Conservation (phyloP, 805 yeast species). For the Saturnispora quitensis region DNA sequence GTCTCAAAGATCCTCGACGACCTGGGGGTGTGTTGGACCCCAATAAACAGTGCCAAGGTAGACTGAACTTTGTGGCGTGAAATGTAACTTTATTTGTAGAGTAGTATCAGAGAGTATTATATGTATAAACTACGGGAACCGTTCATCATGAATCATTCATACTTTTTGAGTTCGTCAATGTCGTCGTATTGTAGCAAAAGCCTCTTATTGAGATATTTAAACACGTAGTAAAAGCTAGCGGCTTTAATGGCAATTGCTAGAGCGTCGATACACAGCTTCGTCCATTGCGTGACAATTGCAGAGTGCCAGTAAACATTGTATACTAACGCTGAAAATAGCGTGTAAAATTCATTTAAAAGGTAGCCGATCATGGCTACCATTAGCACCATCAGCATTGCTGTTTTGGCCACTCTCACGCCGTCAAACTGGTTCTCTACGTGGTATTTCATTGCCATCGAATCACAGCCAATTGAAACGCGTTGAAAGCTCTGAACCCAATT, state of each 20-base stretch:
- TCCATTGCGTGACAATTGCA: not conserved
- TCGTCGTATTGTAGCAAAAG: constrained; percentile 20
- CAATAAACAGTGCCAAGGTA: not conserved
- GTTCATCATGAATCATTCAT: constrained; percentile 10
- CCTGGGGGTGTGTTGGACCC: constrained; percentile 23
- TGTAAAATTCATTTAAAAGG: constrained; percentile 12
- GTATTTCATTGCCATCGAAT: constrained; percentile 12
- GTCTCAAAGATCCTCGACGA: constrained; percentile 22
- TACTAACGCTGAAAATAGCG: constrained; percentile 5
- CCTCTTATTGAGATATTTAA: constrained; percentile 16
- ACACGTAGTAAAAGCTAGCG: constrained; percentile 11
- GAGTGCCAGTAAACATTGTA: constrained; percentile 1
- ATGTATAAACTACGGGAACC: too few species aligned
- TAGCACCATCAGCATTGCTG: constrained; percentile 14
- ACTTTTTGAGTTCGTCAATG: constrained; percentile 23
- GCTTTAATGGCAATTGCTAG: constrained; percentile 14
- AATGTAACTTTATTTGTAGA: not conserved
- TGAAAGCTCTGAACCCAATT: not conserved
- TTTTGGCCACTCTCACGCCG: constrained; percentile 13
- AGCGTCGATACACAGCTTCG: constrained; percentile 9
- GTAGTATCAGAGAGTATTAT: too few species aligned
- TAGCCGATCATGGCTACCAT: constrained; percentile 7
- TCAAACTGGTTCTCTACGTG: constrained; percentile 10
- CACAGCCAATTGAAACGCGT: not conserved
- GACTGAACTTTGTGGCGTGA: not conserved